phyloP scores from a whole-genome alignment of 176 grass and related monocot species.

The Oryza meyeriana region DNA sequence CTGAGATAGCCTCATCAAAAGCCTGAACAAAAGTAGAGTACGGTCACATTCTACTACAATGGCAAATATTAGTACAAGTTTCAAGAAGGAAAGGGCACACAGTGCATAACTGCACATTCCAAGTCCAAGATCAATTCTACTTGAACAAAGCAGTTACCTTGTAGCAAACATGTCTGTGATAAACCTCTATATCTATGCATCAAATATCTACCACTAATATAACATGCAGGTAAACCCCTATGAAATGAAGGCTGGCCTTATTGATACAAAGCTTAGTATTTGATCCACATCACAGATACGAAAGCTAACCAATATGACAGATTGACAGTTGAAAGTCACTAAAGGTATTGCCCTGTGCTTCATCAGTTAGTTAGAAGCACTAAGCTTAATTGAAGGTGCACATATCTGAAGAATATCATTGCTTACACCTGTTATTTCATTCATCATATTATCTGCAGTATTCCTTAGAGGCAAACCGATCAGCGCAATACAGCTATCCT shows the following conservation, averaged over 20 bases:
- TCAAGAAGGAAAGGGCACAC: neutral
- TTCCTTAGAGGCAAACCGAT: neutral
- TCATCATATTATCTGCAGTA: neutral
- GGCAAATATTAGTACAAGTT: neutral
- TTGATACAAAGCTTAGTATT: neutral
- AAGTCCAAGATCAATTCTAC: neutral
- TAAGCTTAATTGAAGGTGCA: neutral
- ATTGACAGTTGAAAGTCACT: neutral
- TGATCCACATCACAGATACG: neutral
- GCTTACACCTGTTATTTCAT: neutral
- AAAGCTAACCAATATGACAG: neutral
- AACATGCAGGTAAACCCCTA: neutral
- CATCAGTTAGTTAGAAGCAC: neutral
- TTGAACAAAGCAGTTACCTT: neutral
- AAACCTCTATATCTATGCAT: neutral
- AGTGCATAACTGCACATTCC: too few relatives aligned
- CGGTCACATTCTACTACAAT: neutral
- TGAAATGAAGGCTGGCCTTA: neutral
- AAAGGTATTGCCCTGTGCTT: neutral
- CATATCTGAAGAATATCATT: neutral
- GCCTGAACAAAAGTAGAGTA: conserved; percentile 33
- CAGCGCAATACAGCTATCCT: neutral
- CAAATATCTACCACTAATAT: neutral
- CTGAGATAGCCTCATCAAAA: conserved; percentile 79
- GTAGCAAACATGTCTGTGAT: neutral